Evolutionary conservation across 495 filamentous ascomycete species (phyloP), one percentile per base, ranked within the genome.

Genomic region (Aspergillus campestris): DNA sequence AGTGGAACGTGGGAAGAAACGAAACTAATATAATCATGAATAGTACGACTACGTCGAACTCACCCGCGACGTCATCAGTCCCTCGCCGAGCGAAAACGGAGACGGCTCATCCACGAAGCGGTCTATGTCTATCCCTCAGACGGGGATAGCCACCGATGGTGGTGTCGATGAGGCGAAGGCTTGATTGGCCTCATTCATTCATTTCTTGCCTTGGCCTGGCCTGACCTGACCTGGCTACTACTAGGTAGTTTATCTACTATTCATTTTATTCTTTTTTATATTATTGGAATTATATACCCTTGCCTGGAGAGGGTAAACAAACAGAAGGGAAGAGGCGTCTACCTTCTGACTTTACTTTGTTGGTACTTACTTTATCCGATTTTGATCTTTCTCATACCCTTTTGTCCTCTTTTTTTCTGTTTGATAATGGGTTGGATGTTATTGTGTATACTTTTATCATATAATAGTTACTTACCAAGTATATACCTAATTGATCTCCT

Each of bases 1-100:
- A n/a, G n/a, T n/a, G 18, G 4, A 24, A 24, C 18, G 4, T 2
- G 18, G 4, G 4, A 24, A 4, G 4, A 24, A 39, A 31, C 8
- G 12, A 32, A 29, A 15, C 45, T 45, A n/a, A 46, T 35, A 49
- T 29, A 14, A 30, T 47, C 53, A 14, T 34, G 5, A 12, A 38
- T 47, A 80, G 71, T 98, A 98, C 62, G 92, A 97, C 64, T 97
- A 94, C 54, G 91, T 97, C 52, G 91, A 97, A 69, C 72, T 95
- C 48, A 86, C 80, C 33, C 79, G 91, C 41, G 92, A 96, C 53
- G 82, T 95, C 38, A 69, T 87, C 47, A 81, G 79, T 51, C 71
- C 78, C 27, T 71, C 81, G 8, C 73, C 78, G 32, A 42, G 46
- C 14, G 58, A 61, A 9, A 34, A 38, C 40, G 49, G 47, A 9